Percentiles rank a stretch among this genome's conserved stretches.
phyloP scores from a whole-genome alignment of 331 rosid species.

The Stylosanthes scabra region DNA sequence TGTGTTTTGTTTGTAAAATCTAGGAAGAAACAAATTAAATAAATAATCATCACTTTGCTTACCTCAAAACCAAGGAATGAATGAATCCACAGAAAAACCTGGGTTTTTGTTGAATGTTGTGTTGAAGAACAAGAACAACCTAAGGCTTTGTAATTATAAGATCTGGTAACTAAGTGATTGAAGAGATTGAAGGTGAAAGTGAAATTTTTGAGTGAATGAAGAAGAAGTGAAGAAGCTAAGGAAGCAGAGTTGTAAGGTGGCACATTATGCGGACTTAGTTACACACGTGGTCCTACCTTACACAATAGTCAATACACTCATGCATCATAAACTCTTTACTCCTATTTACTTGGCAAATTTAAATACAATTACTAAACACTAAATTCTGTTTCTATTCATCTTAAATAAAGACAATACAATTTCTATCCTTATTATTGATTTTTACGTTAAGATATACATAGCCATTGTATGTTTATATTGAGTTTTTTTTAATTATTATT shows the following conservation, averaged over 20 bases:
- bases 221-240: neutral
- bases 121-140: too few species aligned
- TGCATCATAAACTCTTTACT: too few species aligned
- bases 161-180: conserved; percentile 21
- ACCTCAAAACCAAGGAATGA: neutral
- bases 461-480: too few species aligned
- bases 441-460: too few species aligned
- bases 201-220: neutral
- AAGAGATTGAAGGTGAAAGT: conserved; percentile 3
- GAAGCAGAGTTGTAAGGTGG: conserved; percentile 40
- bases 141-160: neutral
- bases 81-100: neutral
- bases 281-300: conserved; percentile 37
- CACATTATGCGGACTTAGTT: neutral
- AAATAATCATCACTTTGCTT: neutral
- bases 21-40: neutral
- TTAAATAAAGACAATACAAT: too few species aligned
- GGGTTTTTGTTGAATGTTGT: too few species aligned
- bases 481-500: too few species aligned
- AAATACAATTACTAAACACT: too few species aligned
- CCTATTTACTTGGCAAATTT: too few species aligned
- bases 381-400: too few species aligned
- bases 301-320: neutral
- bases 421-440: too few species aligned
- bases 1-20: neutral